Conservation (phyloP, 805 yeast species). For the Metschnikowia arizonensis region DNA sequence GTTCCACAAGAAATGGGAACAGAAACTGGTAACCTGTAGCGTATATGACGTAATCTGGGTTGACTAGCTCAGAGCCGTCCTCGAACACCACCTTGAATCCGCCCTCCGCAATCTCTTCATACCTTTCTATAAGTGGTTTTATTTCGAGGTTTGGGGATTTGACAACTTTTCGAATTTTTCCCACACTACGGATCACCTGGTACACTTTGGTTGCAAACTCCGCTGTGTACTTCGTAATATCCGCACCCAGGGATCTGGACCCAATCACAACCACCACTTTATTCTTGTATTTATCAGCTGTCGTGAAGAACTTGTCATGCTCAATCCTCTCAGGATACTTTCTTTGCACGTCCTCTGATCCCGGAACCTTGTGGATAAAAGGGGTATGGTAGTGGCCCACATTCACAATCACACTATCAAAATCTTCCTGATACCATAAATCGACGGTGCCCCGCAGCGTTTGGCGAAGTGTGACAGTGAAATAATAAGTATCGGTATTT, state of each 20-base stretch:
- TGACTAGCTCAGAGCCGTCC: constrained; percentile 44
- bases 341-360: constrained; percentile 33
- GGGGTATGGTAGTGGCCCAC: constrained; percentile 49
- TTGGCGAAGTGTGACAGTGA: constrained; percentile 30
- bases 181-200: constrained; percentile 27
- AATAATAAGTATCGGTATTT: constrained; percentile 17
- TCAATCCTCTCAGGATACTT: constrained; percentile 29
- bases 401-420: constrained; percentile 39
- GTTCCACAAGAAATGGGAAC: constrained; percentile 53
- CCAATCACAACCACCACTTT: constrained; percentile 25
- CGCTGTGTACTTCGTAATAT: constrained; percentile 26
- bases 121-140: constrained; percentile 26
- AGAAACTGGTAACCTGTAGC: constrained; percentile 74
- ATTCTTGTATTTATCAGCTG: constrained; percentile 25
- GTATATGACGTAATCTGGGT: constrained; percentile 57
- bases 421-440: constrained; percentile 35
- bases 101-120: constrained; percentile 22
- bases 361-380: constrained; percentile 41
- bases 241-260: constrained; percentile 28
- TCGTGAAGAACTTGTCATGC: constrained; percentile 44
- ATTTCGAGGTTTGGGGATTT: constrained; percentile 16
- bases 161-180: constrained; percentile 7
- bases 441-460: constrained; percentile 22
- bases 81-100: constrained; percentile 39
- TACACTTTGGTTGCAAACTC: constrained; percentile 22